A percentile compares a stretch with the other conserved stretches of the same genome.
Evolutionary conservation across 441 rosid genomes (phyloP).

Genomic region (California macrophylla): DNA sequence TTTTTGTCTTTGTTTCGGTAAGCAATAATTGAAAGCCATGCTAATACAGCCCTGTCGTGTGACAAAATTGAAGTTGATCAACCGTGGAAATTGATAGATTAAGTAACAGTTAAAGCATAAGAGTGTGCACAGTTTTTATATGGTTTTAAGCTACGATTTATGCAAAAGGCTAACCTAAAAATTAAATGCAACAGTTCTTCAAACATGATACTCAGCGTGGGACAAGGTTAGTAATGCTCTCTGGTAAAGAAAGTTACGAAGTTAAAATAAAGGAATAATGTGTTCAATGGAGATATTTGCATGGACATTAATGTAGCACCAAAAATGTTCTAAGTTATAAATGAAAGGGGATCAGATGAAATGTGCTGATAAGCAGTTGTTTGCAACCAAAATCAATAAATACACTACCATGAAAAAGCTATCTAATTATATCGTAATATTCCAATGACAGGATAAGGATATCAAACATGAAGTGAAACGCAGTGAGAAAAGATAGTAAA

Average conservation of each 20-base stretch:
- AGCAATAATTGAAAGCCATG: conserved; percentile 92
- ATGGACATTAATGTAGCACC: no score
- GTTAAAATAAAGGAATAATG: no score
- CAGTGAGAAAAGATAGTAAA: neutral
- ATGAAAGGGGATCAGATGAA: neutral
- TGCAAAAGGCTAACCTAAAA: neutral
- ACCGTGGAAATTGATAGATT: conserved; percentile 4
- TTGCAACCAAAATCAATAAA: neutral
- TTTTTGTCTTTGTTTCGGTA: conserved; percentile 67
- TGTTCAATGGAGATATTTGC: no score
- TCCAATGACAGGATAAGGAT: neutral
- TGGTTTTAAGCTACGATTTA: neutral
- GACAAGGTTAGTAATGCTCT: no score
- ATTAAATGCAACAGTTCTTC: neutral
- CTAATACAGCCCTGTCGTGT: conserved; percentile 76
- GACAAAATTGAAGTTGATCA: conserved; percentile 4
- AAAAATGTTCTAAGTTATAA: no score
- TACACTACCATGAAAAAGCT: neutral
- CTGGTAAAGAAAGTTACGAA: no score
- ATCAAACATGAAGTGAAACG: neutral
- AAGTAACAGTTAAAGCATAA: neutral
- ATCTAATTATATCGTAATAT: neutral
- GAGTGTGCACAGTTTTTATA: neutral
- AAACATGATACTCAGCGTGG: neutral
- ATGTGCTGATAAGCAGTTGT: neutral